Evolutionary conservation across 352 stramenopile species (phyloP), one percentile per base, ranked within the genome.

Genomic region (Phytopythium sindhum): DNA sequence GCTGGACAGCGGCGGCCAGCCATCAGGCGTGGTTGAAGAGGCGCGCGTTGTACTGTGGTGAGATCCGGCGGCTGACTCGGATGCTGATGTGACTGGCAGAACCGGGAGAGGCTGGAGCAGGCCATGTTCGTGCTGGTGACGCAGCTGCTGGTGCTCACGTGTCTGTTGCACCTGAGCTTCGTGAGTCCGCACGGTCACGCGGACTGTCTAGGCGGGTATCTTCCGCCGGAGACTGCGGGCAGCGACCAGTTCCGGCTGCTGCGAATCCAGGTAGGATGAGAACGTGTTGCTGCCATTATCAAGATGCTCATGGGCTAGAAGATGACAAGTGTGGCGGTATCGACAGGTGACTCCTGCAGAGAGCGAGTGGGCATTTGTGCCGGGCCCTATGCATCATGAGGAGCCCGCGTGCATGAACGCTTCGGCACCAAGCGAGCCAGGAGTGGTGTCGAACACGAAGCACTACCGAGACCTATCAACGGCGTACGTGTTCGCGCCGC

Each of bases 401-500:
- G 47, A n/a, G 21, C n/a, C 29, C 10, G 33, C n/a, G 17, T 50
- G 28, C 15, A 17, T 6, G 28, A 68, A 28, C n/a, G 17, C 41
- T 31, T 26, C 51, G 6, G 2, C 4, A 24, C 23, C 24, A 35
- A 54, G n/a, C 56, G 45, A 29, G 45, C 23, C 45, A 12, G n/a
- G 17, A 4, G n/a, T n/a, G 1, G n/a, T 8, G 21, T 44, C 54
- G 1, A 44, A 14, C 11, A 48, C 24, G 42, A 41, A 56, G 26
- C 24, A 33, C 0, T 62, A 67, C 23, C 63, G 14, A 11, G 58
- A 72, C 61, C 54, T 56, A n/a, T 47, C 64, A 14, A 64, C 72
- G 33, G 80, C 81, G 26, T 93, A 79, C 63, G 68, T 96, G 7
- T 96, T 83, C 61, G 86, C 82, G 0, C 66, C 81, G 8, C 73